A percentile compares a stretch with the other conserved stretches of the same genome.
phyloP scores from a whole-genome alignment of 2,329 filamentous ascomycete genomes.

The Chaetomiaceae sp. region DNA sequence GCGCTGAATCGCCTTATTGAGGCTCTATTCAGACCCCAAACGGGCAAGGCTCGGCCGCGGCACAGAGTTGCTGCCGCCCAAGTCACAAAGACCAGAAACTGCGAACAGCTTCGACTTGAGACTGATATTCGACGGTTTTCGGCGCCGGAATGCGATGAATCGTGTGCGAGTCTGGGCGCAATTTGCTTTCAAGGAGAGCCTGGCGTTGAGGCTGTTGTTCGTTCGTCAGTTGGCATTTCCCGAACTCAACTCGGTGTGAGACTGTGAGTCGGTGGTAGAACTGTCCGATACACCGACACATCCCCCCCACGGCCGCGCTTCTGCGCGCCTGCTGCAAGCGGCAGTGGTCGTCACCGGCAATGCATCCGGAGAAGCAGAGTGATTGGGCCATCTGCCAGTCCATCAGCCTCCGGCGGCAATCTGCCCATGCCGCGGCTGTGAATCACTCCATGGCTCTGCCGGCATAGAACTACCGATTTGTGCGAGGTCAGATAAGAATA shows the following conservation, averaged over 20 bases:
- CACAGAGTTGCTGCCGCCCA: conserved; percentile 9
- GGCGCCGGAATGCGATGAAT: conserved; percentile 1
- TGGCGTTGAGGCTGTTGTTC: neutral
- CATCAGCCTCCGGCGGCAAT: neutral
- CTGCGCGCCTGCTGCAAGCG: conserved; percentile 1
- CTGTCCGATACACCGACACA: neutral
- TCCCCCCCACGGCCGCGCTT: neutral
- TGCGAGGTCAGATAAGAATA: neutral
- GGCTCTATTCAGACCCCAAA: conserved; percentile 34
- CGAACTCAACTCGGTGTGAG: neutral
- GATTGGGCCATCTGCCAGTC: neutral
- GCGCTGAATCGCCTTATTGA: conserved; percentile 26
- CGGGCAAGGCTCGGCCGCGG: conserved; percentile 20
- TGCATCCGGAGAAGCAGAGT: neutral
- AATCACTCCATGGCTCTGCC: neutral
- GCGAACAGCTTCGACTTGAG: neutral
- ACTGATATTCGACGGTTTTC: conserved; percentile 1
- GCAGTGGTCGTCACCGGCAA: neutral
- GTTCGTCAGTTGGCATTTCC: no score
- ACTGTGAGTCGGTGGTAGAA: neutral
- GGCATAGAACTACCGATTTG: neutral
- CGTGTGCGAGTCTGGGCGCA: neutral
- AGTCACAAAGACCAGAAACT: conserved; percentile 15
- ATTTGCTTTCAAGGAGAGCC: neutral
- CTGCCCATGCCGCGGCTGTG: neutral